Evolutionary conservation across 495 filamentous ascomycete genomes (phyloP).

Genomic region (Xylaria longipes): DNA sequence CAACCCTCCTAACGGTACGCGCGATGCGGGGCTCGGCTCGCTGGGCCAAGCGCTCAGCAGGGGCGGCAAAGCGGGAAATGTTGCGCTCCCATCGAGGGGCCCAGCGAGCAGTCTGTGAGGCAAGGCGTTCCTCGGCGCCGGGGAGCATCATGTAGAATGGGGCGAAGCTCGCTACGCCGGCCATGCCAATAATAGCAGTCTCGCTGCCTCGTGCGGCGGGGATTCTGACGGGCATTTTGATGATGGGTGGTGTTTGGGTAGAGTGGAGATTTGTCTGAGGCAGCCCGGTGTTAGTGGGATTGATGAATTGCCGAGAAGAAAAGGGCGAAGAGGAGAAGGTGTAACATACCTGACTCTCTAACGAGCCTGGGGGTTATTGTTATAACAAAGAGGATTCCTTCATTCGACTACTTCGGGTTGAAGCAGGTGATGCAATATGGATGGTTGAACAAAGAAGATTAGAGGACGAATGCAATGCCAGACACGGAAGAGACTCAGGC

Average conservation of each 20-base stretch:
- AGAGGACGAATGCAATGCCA: neutral
- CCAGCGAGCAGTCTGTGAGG: slow-evolving; percentile 52
- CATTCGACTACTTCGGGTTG: slow-evolving; percentile 21
- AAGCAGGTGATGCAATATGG: slow-evolving; percentile 19
- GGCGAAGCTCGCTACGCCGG: slow-evolving; percentile 50
- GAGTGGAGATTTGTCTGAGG: slow-evolving; percentile 29
- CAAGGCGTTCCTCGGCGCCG: slow-evolving; percentile 52
- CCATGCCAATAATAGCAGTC: slow-evolving; percentile 50
- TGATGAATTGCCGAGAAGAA: neutral
- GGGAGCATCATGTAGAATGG: slow-evolving; percentile 57
- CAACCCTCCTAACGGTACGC: slow-evolving; percentile 47
- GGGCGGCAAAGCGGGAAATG: slow-evolving; percentile 51
- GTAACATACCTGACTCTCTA: slow-evolving; percentile 24
- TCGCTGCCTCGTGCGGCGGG: slow-evolving; percentile 49
- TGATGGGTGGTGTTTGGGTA: slow-evolving; percentile 15
- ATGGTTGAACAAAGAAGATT: slow-evolving; percentile 1
- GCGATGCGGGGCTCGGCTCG: slow-evolving; percentile 49
- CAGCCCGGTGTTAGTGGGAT: slow-evolving; percentile 10
- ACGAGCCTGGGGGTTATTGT: slow-evolving; percentile 20
- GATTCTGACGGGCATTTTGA: slow-evolving; percentile 56
- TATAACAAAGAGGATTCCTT: slow-evolving; percentile 22
- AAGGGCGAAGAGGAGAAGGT: neutral
- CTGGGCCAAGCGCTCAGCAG: slow-evolving; percentile 51
- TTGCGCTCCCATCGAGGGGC: slow-evolving; percentile 59
- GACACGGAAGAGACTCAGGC: neutral